These are phyloP conservation scores for Pseudonectria buxi DNA, from an alignment of 2,329 filamentous ascomycete genomes.

Conservation along the genomic window DNA sequence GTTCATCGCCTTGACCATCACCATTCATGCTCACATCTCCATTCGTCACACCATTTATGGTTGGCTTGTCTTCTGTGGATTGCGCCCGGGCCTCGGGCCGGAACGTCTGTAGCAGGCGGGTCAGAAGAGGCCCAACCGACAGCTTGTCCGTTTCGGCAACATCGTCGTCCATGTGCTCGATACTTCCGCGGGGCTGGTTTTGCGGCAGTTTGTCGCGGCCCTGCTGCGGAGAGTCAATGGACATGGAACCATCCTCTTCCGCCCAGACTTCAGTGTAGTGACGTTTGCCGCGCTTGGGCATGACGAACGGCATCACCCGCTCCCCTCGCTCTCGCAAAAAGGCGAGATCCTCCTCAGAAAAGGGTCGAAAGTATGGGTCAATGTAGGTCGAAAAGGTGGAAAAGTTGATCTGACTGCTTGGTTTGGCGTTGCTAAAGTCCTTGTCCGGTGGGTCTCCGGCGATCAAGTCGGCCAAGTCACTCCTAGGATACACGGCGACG, in stretches of 20 bases:
- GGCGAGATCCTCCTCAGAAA: constrained; percentile 88
- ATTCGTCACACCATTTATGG: constrained; percentile 44
- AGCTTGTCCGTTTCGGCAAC: constrained; percentile 84
- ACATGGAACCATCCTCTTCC: constrained; percentile 80
- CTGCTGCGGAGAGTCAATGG: constrained; percentile 59
- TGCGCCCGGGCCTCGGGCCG: constrained; percentile 64
- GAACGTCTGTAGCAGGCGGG: constrained; percentile 72
- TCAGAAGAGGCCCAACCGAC: constrained; percentile 79
- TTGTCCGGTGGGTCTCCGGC: constrained; percentile 86
- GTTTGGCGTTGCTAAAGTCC: constrained; percentile 92
- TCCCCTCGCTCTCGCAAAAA: constrained; percentile 90
- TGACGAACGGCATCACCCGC: constrained; percentile 72
- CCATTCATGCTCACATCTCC: constrained; percentile 52
- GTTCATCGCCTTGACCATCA: constrained; percentile 33
- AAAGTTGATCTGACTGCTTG: constrained; percentile 88
- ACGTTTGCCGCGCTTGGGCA: constrained; percentile 76
- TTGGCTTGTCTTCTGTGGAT: constrained; percentile 49
- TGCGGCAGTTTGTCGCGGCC: constrained; percentile 61
- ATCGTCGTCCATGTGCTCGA: constrained; percentile 81
- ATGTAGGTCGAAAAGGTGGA: constrained; percentile 88
- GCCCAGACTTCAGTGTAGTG: constrained; percentile 90
- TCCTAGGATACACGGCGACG: constrained; percentile 74
- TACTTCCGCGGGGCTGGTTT: constrained; percentile 77
- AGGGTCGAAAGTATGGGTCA: constrained; percentile 82
- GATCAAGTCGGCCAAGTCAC: constrained; percentile 76